These are phyloP conservation scores for Erythrophleum ivorense DNA, from an alignment of 331 rosid genomes.

Conservation along the genomic window DNA sequence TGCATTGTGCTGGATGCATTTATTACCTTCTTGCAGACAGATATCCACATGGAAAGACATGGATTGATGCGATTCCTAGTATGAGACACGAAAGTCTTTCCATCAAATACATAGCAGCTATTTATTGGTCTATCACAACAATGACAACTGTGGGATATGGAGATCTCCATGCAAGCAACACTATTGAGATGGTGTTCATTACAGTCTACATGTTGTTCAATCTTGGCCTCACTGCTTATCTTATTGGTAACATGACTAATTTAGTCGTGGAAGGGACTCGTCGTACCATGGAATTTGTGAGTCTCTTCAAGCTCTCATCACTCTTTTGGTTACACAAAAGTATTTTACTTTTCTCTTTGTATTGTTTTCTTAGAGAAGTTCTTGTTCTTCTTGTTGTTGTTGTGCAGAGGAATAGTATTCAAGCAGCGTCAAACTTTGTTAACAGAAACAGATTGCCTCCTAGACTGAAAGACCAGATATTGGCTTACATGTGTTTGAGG, in stretches of 20 bases:
- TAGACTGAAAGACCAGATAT: slow-evolving; percentile 67
- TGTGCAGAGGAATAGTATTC: slow-evolving; percentile 83
- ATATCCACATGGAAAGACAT: slow-evolving; percentile 78
- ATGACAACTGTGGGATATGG: no score
- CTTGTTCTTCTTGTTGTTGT: no score
- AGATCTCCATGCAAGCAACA: no score
- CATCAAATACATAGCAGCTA: slow-evolving; percentile 67
- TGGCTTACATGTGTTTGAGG: slow-evolving; percentile 89
- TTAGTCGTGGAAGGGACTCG: slow-evolving; percentile 95
- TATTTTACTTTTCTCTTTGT: no score
- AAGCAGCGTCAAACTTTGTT: slow-evolving; percentile 83
- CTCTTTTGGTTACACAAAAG: no score
- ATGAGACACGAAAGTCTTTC: slow-evolving; percentile 73
- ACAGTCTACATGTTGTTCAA: slow-evolving; percentile 93
- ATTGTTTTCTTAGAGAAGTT: no score
- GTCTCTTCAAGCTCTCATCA: no score
- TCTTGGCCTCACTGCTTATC: slow-evolving; percentile 85
- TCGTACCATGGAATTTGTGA: slow-evolving; percentile 94
- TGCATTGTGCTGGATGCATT: slow-evolving; percentile 85
- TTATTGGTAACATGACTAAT: slow-evolving; percentile 95
- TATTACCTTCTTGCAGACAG: slow-evolving; percentile 77
- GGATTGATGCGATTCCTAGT: slow-evolving; percentile 79
- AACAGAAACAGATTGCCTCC: slow-evolving; percentile 73
- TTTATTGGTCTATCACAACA: no score
- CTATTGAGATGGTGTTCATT: no score